A percentile compares a stretch with the other conserved stretches of the same genome.
Evolutionary conservation across 306 rosid species (phyloP).

Genomic region (Sindora glabra): DNA sequence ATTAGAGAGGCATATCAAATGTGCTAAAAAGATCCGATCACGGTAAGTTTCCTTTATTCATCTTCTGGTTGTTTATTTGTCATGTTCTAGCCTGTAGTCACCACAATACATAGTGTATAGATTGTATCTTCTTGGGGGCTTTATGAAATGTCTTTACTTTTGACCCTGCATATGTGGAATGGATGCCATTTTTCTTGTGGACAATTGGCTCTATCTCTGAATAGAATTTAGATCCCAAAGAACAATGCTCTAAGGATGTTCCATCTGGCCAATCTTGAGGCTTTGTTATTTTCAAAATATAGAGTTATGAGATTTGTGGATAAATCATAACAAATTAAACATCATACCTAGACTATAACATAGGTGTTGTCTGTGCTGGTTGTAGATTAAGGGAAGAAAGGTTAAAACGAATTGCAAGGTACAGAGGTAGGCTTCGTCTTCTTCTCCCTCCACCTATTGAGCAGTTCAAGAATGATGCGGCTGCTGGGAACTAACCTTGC

Average conservation of each 20-base stretch:
- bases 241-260: too few species aligned
- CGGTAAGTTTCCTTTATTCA: constrained; percentile 35
- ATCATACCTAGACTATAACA: neutral
- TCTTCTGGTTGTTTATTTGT: neutral
- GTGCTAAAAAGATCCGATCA: constrained; percentile 78
- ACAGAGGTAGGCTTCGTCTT: constrained; percentile 77
- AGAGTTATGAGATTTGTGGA: neutral
- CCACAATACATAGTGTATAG: too few species aligned
- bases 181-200: too few species aligned
- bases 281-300: too few species aligned
- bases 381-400: constrained; percentile 74
- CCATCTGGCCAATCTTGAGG: too few species aligned
- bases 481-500: constrained; percentile 46
- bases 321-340: neutral
- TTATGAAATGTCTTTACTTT: neutral
- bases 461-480: constrained; percentile 52
- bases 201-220: neutral
- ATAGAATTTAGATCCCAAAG: neutral
- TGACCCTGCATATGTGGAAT: neutral
- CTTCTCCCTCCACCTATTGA: constrained; percentile 73
- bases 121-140: neutral
- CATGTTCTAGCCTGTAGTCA: neutral
- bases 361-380: neutral
- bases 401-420: constrained; percentile 57
- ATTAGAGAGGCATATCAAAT: constrained; percentile 56